phyloP scores from a whole-genome alignment of 2,329 filamentous ascomycete species.

The Xylaria arbuscula region DNA sequence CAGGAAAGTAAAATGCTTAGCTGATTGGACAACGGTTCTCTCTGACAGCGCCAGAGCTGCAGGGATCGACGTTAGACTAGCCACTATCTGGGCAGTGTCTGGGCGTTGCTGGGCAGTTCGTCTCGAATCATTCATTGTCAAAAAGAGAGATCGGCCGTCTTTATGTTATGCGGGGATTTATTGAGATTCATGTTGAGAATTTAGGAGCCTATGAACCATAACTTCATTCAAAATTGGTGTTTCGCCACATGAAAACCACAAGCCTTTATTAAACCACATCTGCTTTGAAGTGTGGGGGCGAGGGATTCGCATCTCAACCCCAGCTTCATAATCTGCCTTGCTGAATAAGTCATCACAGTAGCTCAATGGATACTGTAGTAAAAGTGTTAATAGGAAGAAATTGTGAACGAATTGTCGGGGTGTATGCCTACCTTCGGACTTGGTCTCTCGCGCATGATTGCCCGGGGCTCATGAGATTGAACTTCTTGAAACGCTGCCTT shows the following conservation, averaged over 20 bases:
- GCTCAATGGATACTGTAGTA: neutral
- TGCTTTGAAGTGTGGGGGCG: neutral
- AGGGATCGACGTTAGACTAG: neutral
- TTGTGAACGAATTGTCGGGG: neutral
- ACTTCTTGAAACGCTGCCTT: neutral
- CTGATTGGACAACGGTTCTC: slow-evolving; percentile 25
- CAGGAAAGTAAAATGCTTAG: slow-evolving; percentile 5
- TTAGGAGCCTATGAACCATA: neutral
- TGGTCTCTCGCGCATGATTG: neutral
- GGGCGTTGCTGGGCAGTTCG: neutral
- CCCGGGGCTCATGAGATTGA: neutral
- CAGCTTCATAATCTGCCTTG: neutral
- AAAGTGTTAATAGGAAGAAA: neutral
- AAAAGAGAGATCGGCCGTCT: neutral
- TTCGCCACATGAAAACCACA: neutral
- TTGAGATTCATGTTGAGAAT: neutral
- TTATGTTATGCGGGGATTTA: neutral
- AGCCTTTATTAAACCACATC: neutral
- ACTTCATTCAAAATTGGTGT: neutral
- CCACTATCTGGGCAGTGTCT: neutral
- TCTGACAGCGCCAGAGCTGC: neutral
- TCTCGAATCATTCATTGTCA: slow-evolving; percentile 5
- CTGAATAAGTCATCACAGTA: neutral
- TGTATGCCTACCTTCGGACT: slow-evolving; percentile 6
- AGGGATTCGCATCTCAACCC: neutral